Evolutionary conservation across 2,329 filamentous ascomycete species (phyloP).

Genomic region (Lomentospora prolificans): DNA sequence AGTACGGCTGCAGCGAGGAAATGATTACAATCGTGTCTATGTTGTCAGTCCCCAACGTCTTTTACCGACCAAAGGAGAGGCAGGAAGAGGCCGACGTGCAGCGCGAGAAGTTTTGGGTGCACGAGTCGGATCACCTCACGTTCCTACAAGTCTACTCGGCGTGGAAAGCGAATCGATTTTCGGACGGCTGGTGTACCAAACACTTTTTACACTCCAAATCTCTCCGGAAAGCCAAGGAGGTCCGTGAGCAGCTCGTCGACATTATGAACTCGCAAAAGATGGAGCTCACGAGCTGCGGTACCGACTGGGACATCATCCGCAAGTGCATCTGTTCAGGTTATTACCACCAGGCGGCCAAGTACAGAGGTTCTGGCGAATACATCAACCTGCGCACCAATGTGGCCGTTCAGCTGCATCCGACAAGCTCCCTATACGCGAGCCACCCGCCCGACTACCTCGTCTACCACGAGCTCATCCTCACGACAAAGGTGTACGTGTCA

Average conservation of each 20-base stretch:
- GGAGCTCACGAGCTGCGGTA: conserved; percentile 77
- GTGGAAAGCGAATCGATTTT: conserved; percentile 85
- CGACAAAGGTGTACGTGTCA: conserved; percentile 95
- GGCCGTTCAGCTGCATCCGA: conserved; percentile 88
- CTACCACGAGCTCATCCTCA: conserved; percentile 96
- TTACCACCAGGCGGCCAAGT: conserved; percentile 94
- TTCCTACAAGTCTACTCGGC: conserved; percentile 92
- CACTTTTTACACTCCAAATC: conserved; percentile 97
- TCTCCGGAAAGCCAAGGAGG: conserved; percentile 82
- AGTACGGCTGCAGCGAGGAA: conserved; percentile 90
- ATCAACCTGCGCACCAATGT: conserved; percentile 93
- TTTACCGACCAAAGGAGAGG: conserved; percentile 92
- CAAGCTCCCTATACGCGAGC: conserved; percentile 85
- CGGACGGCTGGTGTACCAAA: conserved; percentile 82
- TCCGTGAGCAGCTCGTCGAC: conserved; percentile 83
- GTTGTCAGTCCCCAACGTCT: conserved; percentile 92
- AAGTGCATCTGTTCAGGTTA: conserved; percentile 97
- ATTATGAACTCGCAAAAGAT: conserved; percentile 92
- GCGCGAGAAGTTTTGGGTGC: conserved; percentile 96
- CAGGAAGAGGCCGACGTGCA: conserved; percentile 94
- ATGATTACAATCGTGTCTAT: conserved; percentile 98
- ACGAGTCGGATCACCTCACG: conserved; percentile 92
- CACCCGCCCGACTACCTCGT: conserved; percentile 95
- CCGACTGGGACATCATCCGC: conserved; percentile 91
- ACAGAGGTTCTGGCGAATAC: conserved; percentile 95